phyloP scores from a whole-genome alignment of 306 rosid species.

The Neltuma alba region DNA sequence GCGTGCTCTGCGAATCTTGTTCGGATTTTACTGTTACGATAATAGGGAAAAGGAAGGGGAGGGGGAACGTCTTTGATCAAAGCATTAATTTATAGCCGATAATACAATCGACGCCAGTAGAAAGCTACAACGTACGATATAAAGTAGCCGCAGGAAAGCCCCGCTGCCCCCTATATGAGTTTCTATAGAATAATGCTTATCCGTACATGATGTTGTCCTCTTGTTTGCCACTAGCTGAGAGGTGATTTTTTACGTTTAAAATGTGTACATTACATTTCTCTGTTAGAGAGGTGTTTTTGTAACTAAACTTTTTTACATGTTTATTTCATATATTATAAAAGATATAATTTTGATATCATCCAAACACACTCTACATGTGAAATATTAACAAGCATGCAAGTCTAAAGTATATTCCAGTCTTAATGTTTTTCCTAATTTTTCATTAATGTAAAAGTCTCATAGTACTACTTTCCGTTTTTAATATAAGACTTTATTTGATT shows the following conservation, averaged over 20 bases:
- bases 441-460: too few relatives aligned
- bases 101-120: not conserved
- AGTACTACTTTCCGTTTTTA: too few relatives aligned
- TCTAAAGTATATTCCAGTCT: too few relatives aligned
- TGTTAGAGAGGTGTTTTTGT: too few relatives aligned
- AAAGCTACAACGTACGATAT: not conserved
- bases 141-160: not conserved
- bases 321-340: too few relatives aligned
- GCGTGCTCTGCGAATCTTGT: not conserved
- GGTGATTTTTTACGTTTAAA: not conserved
- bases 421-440: too few relatives aligned
- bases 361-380: too few relatives aligned
- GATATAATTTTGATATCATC: too few relatives aligned
- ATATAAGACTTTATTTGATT: too few relatives aligned
- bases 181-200: not conserved
- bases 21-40: not conserved
- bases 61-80: not conserved
- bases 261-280: too few relatives aligned
- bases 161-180: not conserved
- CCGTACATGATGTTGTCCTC: not conserved
- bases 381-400: too few relatives aligned
- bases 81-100: not conserved
- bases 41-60: not conserved
- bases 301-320: too few relatives aligned
- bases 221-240: not conserved